These are phyloP conservation scores for Blepharisma undulans DNA, from an alignment of 169 alveolate genomes.

Conservation along the genomic window DNA sequence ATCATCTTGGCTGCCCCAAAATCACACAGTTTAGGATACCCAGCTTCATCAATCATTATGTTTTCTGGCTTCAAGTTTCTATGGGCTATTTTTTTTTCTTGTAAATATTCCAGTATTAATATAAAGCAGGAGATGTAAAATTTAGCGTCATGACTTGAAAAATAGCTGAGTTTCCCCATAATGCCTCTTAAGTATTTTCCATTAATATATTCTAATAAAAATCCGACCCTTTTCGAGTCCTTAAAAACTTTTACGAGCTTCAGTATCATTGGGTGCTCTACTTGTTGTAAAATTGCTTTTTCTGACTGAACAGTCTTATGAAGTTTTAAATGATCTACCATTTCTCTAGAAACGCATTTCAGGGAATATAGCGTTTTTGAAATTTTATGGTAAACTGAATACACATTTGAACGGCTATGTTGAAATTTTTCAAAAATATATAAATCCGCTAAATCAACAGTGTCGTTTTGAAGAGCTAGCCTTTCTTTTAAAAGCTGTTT, in stretches of 20 bases:
- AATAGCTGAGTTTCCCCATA: slow-evolving; percentile 52
- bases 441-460: slow-evolving; percentile 86
- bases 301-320: slow-evolving; percentile 53
- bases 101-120: slow-evolving; percentile 61
- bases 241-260: slow-evolving; percentile 70
- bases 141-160: slow-evolving; percentile 50
- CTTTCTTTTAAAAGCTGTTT: slow-evolving; percentile 84
- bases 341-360: slow-evolving; percentile 46
- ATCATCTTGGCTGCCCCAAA: slow-evolving; percentile 77
- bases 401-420: slow-evolving; percentile 62
- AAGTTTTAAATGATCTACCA: slow-evolving; percentile 47
- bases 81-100: slow-evolving; percentile 55
- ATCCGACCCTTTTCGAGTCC: slow-evolving; percentile 66
- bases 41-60: slow-evolving; percentile 67
- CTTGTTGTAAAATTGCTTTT: slow-evolving; percentile 48
- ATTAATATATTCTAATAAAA: slow-evolving; percentile 69
- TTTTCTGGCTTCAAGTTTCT: slow-evolving; percentile 85
- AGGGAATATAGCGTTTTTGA: slow-evolving; percentile 56
- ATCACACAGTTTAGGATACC: slow-evolving; percentile 76
- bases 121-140: slow-evolving; percentile 49
- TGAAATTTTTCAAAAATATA: slow-evolving; percentile 81
- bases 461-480: slow-evolving; percentile 89
- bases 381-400: not conserved
- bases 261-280: slow-evolving; percentile 79
- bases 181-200: slow-evolving; percentile 72